phyloP scores from a whole-genome alignment of 106 monocot species.

The Allium fistulosum region DNA sequence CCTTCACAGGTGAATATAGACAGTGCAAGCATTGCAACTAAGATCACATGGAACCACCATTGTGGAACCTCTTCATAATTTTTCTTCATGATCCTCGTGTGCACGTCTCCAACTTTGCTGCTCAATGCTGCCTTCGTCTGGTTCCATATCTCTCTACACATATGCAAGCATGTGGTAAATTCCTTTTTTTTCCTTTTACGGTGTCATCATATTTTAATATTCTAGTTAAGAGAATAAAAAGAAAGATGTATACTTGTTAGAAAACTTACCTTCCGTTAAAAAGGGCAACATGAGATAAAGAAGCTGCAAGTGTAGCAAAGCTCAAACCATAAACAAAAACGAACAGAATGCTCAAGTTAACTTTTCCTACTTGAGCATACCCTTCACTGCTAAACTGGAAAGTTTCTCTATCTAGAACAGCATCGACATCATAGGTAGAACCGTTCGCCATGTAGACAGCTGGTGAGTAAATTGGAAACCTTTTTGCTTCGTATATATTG shows the following conservation, averaged over 20 bases:
- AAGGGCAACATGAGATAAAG: slow-evolving; percentile 23
- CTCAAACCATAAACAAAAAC: slow-evolving; percentile 17
- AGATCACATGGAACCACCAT: slow-evolving; percentile 47
- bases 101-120: slow-evolving; percentile 24
- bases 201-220: not conserved
- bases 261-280: slow-evolving; percentile 28
- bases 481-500: slow-evolving; percentile 37
- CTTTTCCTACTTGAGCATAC: slow-evolving; percentile 14
- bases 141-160: slow-evolving; percentile 28
- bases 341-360: slow-evolving; percentile 26
- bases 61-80: slow-evolving; percentile 42
- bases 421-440: slow-evolving; percentile 23
- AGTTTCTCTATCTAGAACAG: slow-evolving; percentile 27
- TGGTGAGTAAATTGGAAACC: slow-evolving; percentile 37
- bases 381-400: slow-evolving; percentile 24
- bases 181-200: too few relatives aligned
- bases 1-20: slow-evolving; percentile 33
- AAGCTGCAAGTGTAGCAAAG: slow-evolving; percentile 25
- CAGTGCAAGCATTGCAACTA: slow-evolving; percentile 23
- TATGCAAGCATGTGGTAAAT: too few relatives aligned
- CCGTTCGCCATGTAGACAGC: slow-evolving; percentile 28
- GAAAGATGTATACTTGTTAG: not conserved
- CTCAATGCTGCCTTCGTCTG: slow-evolving; percentile 19
- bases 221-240: not conserved
- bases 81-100: slow-evolving; percentile 46